Percentiles rank a stretch among this genome's conserved stretches.
phyloP scores from a whole-genome alignment of 352 stramenopile species.

The Phytopythium chamaehyphon region DNA sequence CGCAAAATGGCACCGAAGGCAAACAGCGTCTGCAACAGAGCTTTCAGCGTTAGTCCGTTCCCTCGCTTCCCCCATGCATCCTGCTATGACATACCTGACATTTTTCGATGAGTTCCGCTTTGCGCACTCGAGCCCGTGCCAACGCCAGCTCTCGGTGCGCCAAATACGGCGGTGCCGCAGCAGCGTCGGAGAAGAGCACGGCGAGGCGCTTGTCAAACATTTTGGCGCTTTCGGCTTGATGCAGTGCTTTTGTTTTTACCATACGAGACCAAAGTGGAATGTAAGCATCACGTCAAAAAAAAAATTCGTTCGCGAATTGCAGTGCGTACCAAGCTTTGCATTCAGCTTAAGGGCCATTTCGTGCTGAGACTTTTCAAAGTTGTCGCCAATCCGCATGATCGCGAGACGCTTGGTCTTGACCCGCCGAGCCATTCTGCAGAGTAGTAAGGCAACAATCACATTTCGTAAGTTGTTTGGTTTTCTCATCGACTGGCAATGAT shows the following conservation, averaged over 20 bases:
- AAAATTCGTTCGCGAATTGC: too few relatives aligned
- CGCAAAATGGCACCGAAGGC: slow-evolving; percentile 44
- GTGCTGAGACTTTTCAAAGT: slow-evolving; percentile 38
- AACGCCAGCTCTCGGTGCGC: slow-evolving; percentile 54
- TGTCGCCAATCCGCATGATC: slow-evolving; percentile 37
- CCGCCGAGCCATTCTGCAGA: slow-evolving; percentile 46
- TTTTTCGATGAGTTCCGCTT: slow-evolving; percentile 49
- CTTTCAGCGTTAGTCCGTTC: background rate
- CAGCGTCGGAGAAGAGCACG: slow-evolving; percentile 50
- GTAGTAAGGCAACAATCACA: too few relatives aligned
- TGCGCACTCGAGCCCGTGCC: slow-evolving; percentile 49
- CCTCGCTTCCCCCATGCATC: too few relatives aligned
- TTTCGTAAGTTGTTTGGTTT: background rate
- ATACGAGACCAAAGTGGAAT: slow-evolving; percentile 1
- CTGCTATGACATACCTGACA: too few relatives aligned
- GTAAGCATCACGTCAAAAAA: slow-evolving; percentile 1
- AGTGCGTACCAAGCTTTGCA: slow-evolving; percentile 33
- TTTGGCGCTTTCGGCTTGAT: slow-evolving; percentile 55
- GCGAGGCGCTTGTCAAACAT: slow-evolving; percentile 54
- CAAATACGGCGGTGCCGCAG: slow-evolving; percentile 44
- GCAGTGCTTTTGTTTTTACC: slow-evolving; percentile 31
- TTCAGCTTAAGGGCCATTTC: slow-evolving; percentile 46
- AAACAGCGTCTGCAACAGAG: slow-evolving; percentile 30
- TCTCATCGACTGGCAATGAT: background rate
- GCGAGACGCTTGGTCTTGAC: slow-evolving; percentile 42